Evolutionary conservation across 1,284 basidiomycete genomes (phyloP).

Genomic region (Cutaneotrichosporon sp.): DNA sequence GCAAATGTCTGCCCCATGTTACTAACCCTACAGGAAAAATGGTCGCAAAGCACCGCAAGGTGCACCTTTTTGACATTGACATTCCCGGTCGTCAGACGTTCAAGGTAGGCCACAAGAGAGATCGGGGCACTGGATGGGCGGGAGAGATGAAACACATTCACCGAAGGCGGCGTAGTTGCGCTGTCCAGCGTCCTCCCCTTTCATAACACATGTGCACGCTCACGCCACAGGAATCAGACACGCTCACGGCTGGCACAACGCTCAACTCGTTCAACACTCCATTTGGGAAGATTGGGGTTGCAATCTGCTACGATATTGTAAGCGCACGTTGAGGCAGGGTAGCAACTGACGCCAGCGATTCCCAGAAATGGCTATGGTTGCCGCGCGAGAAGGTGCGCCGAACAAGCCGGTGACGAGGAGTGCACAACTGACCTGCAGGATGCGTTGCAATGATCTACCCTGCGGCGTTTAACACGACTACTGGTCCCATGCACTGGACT

Average conservation of each 20-base stretch:
- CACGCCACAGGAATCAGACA: slow-evolving; percentile 78
- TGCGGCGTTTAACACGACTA: slow-evolving; percentile 61
- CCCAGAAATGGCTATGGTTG: slow-evolving; percentile 88
- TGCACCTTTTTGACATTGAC: slow-evolving; percentile 97
- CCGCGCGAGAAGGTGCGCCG: slow-evolving; percentile 69
- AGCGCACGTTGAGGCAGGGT: slow-evolving; percentile 9
- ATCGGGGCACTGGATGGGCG: slow-evolving; percentile 3
- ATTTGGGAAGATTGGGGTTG: slow-evolving; percentile 49
- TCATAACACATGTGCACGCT: background rate
- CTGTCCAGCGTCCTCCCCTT: background rate
- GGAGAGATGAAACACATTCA: too few species aligned
- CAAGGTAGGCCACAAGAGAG: slow-evolving; percentile 59
- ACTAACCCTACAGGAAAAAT: slow-evolving; percentile 60
- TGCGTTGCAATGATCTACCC: slow-evolving; percentile 89
- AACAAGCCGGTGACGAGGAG: background rate
- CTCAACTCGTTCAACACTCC: slow-evolving; percentile 83
- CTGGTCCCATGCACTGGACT: slow-evolving; percentile 95
- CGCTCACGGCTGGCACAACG: slow-evolving; percentile 70
- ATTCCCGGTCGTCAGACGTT: slow-evolving; percentile 95
- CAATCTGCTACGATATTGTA: slow-evolving; percentile 53
- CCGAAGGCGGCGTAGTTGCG: background rate
- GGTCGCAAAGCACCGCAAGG: slow-evolving; percentile 83
- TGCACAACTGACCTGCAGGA: slow-evolving; percentile 51
- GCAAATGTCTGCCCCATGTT: slow-evolving; percentile 9
- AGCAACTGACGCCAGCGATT: slow-evolving; percentile 56